Base-by-base conservation (phyloP, 345 rosid species). In the Populus euphratica region DNA sequence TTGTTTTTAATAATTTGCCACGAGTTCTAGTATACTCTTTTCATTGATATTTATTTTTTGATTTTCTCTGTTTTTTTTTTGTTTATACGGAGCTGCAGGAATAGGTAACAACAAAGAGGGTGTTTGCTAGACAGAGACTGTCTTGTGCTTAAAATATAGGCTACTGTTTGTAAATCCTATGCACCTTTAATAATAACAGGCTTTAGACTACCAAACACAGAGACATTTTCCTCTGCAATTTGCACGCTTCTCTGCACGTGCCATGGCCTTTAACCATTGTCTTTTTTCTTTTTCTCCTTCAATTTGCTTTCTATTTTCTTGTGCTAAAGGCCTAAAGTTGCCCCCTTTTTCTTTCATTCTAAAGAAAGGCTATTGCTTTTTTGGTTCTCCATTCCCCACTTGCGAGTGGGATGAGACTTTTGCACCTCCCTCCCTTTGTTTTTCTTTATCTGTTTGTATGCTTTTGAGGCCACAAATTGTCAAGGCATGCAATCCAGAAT, bases 291-390 rank as follows among this genome's bases (percentile, higher is more conserved):
- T 21, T 21, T 54, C 25, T 21, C 61, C 25, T 54, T 20, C 29
- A 59, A 6, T 59, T 23, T 71, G 74, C 63, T 49, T 49, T 49
- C 41, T 5, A 18, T 49, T 50, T 29, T 49, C 25, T 49, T 8
- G 16, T 44, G 59, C 74, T 31, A 49, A 71, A 29, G 74, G 50
- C 18, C 63, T 31, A 49, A 71, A 29, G 74, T 71, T 31, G 63
- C 29, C 73, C 13, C 17, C 11, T n/a, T 20, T 10, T 2, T 0
- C 4, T 54, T 23, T 10, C 6, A 59, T 10, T 59, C 29, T 59
- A 10, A n/a, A 23, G 62, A 23, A 59, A 59, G 63, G 63, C 63
- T 3, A 23, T n/a, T 59, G 29, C 63, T 59, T 71, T 70, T 68
- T 20, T 35, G 74, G 27, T 29, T 49, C 13, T 10, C 9, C 61